Conservation (phyloP, 2,329 filamentous ascomycete species). For the Trichoderma hamatum region DNA sequence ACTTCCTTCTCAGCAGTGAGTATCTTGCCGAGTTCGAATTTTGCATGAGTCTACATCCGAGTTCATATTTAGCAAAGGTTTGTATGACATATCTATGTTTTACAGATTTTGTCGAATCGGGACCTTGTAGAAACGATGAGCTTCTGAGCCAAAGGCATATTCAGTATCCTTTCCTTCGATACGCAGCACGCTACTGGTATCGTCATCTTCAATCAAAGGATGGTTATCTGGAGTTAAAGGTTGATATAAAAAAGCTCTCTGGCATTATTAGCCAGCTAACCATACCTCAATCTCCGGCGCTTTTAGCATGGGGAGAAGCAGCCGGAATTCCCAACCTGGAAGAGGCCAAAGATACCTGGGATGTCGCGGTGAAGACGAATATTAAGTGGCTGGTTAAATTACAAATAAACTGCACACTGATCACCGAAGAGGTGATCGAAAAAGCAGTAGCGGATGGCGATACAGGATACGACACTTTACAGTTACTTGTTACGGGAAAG, state of each 20-base stretch:
- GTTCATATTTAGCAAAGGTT: background rate
- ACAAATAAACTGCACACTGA: background rate
- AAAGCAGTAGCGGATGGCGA: background rate
- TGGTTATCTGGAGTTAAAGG: background rate
- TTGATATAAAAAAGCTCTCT: background rate
- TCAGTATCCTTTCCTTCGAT: background rate
- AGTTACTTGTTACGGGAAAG: background rate
- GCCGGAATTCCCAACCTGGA: background rate
- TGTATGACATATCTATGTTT: slow-evolving; percentile 3
- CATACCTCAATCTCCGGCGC: background rate
- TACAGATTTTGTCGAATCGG: background rate
- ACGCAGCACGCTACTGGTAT: slow-evolving; percentile 5
- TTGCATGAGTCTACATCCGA: background rate
- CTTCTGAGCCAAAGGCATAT: background rate
- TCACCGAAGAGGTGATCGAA: background rate
- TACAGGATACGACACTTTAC: background rate
- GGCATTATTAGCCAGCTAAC: background rate
- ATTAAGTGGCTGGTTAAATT: background rate
- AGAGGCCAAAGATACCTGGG: background rate
- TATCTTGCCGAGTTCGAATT: background rate
- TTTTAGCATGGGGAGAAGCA: background rate
- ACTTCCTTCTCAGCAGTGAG: background rate
- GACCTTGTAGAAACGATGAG: background rate
- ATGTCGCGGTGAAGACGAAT: background rate
- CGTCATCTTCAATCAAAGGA: background rate